Percentiles rank a stretch among this genome's conserved stretches.
phyloP scores from a whole-genome alignment of 352 stramenopile genomes.

The Pythium guiyangense region DNA sequence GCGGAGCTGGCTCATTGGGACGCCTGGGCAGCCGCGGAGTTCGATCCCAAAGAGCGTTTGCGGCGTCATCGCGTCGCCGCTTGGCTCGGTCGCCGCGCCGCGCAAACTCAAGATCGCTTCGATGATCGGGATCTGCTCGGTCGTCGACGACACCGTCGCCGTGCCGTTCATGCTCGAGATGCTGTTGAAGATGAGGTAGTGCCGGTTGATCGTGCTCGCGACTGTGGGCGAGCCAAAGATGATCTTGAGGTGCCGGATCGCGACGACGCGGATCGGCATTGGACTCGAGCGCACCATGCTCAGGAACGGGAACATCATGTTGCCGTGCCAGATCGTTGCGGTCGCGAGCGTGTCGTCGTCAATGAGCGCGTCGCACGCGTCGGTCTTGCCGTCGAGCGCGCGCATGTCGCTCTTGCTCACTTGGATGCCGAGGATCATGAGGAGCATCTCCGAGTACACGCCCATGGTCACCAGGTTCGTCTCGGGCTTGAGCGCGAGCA shows the following conservation, averaged over 20 bases:
- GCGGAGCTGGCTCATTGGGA: constrained; percentile 59
- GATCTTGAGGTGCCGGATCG: constrained; percentile 58
- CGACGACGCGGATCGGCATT: constrained; percentile 55
- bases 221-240: constrained; percentile 56
- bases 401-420: constrained; percentile 57
- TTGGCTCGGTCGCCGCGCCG: constrained; percentile 29
- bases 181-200: constrained; percentile 75
- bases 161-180: constrained; percentile 64
- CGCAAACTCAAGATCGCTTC: constrained; percentile 73
- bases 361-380: constrained; percentile 43
- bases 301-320: constrained; percentile 67
- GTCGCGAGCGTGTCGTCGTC: constrained; percentile 44
- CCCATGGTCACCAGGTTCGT: constrained; percentile 63
- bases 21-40: constrained; percentile 38
- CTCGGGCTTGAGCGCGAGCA: constrained; percentile 69
- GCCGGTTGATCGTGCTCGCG: constrained; percentile 68
- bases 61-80: constrained; percentile 13
- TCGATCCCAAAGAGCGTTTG: constrained; percentile 49
- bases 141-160: constrained; percentile 69
- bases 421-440: constrained; percentile 70
- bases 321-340: constrained; percentile 58
- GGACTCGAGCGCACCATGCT: constrained; percentile 48
- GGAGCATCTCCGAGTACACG: constrained; percentile 75
- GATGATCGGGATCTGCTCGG: constrained; percentile 72
- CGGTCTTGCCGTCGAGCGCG: constrained; percentile 38